Evolutionary conservation across 75 land plant genomes (phyloP).

Genomic region (Adiantum capillusveneris): DNA sequence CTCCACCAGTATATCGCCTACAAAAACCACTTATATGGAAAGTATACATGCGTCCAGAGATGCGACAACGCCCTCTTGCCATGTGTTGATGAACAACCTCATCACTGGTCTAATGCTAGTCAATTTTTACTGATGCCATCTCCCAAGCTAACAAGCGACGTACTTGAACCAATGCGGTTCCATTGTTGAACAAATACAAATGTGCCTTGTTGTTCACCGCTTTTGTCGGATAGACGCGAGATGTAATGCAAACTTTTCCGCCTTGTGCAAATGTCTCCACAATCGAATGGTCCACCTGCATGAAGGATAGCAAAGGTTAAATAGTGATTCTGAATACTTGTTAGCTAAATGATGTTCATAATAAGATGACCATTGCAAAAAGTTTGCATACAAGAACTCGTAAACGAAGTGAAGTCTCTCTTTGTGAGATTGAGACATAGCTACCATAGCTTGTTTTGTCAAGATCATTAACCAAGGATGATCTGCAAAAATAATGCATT

Average conservation of each 20-base stretch:
- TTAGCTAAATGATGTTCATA: not conserved
- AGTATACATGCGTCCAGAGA: too few relatives aligned
- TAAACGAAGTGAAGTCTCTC: conserved; percentile 29
- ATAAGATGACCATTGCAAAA: too few relatives aligned
- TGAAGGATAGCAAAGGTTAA: not conserved
- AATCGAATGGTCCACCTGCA: conserved; percentile 55
- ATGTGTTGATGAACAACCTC: too few relatives aligned
- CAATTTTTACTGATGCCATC: conserved; percentile 20
- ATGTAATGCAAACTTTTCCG: conserved; percentile 45
- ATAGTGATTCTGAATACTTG: not conserved
- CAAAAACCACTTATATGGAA: too few relatives aligned
- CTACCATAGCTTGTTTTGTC: conserved; percentile 59
- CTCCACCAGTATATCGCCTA: too few relatives aligned
- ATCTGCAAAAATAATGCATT: conserved; percentile 25
- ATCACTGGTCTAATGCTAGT: too few relatives aligned
- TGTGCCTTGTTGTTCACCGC: conserved; percentile 23
- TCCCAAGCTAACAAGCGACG: conserved; percentile 37
- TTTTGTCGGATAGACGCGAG: conserved; percentile 44
- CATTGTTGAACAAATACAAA: conserved; percentile 53
- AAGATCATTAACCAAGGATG: conserved; percentile 27
- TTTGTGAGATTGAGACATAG: conserved; percentile 37
- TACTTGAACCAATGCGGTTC: conserved; percentile 23
- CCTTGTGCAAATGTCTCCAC: conserved; percentile 61
- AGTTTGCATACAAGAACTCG: conserved; percentile 51
- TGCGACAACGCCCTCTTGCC: too few relatives aligned